phyloP scores from a whole-genome alignment of 305 asterid genomes.

The Fraxinus floribunda region DNA sequence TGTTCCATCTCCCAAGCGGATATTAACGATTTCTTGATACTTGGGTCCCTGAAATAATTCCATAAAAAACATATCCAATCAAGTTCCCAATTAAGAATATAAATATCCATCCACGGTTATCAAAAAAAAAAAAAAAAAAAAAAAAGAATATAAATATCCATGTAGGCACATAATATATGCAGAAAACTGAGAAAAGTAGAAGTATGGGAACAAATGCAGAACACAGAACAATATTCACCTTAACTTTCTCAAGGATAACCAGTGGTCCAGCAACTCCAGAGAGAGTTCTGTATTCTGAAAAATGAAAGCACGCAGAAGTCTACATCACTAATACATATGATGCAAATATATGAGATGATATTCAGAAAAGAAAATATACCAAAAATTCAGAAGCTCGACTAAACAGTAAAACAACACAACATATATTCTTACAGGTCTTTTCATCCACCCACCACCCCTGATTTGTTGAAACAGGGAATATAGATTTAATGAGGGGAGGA shows the following conservation, averaged over 20 bases:
- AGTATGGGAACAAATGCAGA: constrained; percentile 9
- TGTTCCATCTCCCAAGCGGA: constrained; percentile 95
- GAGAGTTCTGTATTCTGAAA: constrained; percentile 94
- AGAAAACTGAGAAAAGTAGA: constrained; percentile 2
- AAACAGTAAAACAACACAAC: not conserved
- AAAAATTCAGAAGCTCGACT: not conserved
- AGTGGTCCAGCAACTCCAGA: constrained; percentile 99
- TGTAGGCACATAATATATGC: not conserved
- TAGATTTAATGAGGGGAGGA: not conserved
- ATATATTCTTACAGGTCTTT: not conserved
- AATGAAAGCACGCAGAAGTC: not conserved
- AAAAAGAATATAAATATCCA: constrained; percentile 10
- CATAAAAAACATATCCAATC: constrained; percentile 19
- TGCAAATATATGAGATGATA: not conserved
- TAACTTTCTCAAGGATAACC: constrained; percentile 95
- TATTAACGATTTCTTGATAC: constrained; percentile 93
- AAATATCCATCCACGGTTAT: not conserved
- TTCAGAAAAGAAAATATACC: not conserved
- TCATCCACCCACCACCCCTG: not conserved
- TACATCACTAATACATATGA: not conserved
- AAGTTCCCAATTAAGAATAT: constrained; percentile 14
- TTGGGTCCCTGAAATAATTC: constrained; percentile 79
- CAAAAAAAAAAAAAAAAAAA: no score
- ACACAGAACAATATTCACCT: constrained; percentile 46
- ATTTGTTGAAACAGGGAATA: not conserved